Evolutionary conservation across 1,284 basidiomycete genomes (phyloP).

Genomic region (Marasmius sp.): DNA sequence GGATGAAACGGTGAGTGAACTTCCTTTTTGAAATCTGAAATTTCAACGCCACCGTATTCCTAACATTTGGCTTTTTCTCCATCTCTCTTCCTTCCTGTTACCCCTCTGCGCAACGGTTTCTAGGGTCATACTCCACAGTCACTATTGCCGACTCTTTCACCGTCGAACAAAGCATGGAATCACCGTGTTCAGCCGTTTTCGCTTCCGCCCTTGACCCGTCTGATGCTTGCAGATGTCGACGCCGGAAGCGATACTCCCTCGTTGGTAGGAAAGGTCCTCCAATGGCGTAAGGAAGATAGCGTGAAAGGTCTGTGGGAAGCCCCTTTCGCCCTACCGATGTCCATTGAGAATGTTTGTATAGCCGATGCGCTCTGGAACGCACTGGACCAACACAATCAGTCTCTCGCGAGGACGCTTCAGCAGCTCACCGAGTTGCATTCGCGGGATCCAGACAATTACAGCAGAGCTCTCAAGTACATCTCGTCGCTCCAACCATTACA

Average conservation of each 20-base stretch:
- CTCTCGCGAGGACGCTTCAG: conserved; percentile 51
- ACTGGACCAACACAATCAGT: conserved; percentile 62
- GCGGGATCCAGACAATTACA: conserved; percentile 48
- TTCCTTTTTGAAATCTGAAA: conserved; percentile 1
- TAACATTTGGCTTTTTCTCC: conserved; percentile 17
- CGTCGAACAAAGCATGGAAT: conserved; percentile 66
- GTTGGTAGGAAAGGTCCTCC: conserved; percentile 84
- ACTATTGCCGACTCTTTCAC: conserved; percentile 54
- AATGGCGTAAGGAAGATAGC: conserved; percentile 74
- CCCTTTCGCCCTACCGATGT: conserved; percentile 3
- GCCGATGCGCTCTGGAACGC: conserved; percentile 72
- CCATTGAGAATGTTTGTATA: conserved; percentile 26
- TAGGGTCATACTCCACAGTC: conserved; percentile 15
- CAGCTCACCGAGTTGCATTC: conserved; percentile 49
- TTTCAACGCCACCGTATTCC: conserved; percentile 6
- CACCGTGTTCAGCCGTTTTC: conserved; percentile 67
- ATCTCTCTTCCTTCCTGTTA: no score
- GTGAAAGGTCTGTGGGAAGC: conserved; percentile 47
- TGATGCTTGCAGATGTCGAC: conserved; percentile 91
- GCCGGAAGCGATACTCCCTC: conserved; percentile 93
- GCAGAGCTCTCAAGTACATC: conserved; percentile 57
- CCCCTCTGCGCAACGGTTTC: neutral
- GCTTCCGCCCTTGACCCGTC: conserved; percentile 77
- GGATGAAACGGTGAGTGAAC: conserved; percentile 44
- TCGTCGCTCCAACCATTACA: conserved; percentile 57